Base-by-base conservation (phyloP, 495 filamentous ascomycete species). In the Aspergillus biplanus region DNA sequence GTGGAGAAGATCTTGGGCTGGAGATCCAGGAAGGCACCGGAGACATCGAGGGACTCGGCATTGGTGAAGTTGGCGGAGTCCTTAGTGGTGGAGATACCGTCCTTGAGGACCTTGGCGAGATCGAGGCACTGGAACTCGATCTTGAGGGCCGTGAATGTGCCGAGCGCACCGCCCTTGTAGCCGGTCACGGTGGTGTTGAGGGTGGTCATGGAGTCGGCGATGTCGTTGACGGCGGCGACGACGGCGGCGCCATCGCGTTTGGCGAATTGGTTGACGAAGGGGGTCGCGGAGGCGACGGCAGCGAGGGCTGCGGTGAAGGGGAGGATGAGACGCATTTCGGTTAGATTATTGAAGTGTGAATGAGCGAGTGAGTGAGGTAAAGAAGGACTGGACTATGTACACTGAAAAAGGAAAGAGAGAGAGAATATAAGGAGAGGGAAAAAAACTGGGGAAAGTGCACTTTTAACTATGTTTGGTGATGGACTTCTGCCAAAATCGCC, bases 131-230 rank as follows among this genome's bases (percentile, higher is more conserved):
- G 52, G 42, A 57, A 59, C 42, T 69, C 56, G 64, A 71, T 71
- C 47, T 71, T 56, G 3, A 71, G 56, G 1, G 69, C 69, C 0
- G 49, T 61, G 18, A 62, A 15, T 5, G 64, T 68, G 27, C 69
- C 69, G 2, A 57, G 54, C 33, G 69, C 18, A 5, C 69, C 69
- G 54, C 69, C 69, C 3, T 27, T 34, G 64, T 71, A 71, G 58
- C 53, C 33, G 46, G 57, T 68, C 3, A 71, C 66, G 35, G 66
- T 71, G 18, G 16, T 39, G 62, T 71, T 71, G 27, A 71, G 69
- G 50, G 56, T 62, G 34, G 52, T 58, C 56, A 68, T 56, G n/a
- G 57, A 42, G 31, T 56, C 52, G 16, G 66, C 31, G 61, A 71
- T 52, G 8, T 13, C 56, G 39, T 33, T 52, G n/a, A 71, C 59